Percentiles rank a stretch among this genome's conserved stretches.
Evolutionary conservation across 1,139 yeast species (phyloP).

Genomic region (Yamadazyma membranifaciens): DNA sequence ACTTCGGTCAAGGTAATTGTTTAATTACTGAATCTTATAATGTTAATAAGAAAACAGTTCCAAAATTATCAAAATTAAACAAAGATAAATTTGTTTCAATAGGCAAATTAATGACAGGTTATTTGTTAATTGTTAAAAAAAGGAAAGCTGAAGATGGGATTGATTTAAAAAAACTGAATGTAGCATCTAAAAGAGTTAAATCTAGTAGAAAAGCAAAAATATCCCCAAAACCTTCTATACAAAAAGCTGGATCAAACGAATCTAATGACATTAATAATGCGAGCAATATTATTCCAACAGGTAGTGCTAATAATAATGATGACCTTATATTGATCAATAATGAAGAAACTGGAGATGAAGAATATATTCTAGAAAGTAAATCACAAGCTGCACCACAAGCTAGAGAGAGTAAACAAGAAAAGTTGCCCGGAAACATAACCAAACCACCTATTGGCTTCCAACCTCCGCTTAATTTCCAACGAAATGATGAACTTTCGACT

Average conservation of each 20-base stretch:
- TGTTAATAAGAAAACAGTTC: neutral
- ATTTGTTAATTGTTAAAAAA: slow-evolving; percentile 11
- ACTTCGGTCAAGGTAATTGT: slow-evolving; percentile 34
- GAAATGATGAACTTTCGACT: neutral
- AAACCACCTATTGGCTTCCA: neutral
- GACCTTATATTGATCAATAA: neutral
- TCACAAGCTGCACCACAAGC: neutral
- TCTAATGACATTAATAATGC: neutral
- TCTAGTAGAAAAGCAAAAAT: neutral
- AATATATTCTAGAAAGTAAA: neutral
- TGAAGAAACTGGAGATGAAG: neutral
- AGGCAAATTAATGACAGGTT: slow-evolving; percentile 7
- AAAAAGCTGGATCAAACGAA: neutral
- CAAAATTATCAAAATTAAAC: slow-evolving; percentile 19
- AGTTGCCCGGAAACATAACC: neutral
- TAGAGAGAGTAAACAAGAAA: neutral
- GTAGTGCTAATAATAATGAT: too few relatives aligned
- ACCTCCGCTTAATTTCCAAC: slow-evolving; percentile 5
- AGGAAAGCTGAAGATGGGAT: slow-evolving; percentile 10
- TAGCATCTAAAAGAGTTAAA: neutral
- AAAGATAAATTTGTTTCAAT: slow-evolving; percentile 14
- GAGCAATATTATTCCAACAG: too few relatives aligned
- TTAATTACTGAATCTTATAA: slow-evolving; percentile 1
- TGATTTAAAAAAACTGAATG: neutral
- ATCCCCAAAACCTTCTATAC: neutral